phyloP scores from a whole-genome alignment of 352 stramenopile genomes.

The Phytophthora fragariae region DNA sequence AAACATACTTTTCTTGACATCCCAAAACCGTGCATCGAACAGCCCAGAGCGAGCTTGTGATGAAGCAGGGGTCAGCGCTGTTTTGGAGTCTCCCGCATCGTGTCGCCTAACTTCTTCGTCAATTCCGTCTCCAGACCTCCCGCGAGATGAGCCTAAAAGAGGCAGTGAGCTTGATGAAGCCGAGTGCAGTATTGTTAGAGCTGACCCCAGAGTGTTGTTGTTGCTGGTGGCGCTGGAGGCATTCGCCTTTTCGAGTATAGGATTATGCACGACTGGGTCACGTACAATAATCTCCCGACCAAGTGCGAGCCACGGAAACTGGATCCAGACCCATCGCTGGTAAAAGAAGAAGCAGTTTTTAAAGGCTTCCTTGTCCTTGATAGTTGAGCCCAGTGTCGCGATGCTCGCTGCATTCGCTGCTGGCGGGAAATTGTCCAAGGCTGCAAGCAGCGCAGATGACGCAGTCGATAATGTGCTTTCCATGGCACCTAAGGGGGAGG shows the following conservation, averaged over 20 bases:
- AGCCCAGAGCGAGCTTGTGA: slow-evolving; percentile 33
- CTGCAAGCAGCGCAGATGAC: slow-evolving; percentile 35
- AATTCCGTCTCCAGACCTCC: slow-evolving; percentile 16
- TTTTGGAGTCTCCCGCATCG: slow-evolving; percentile 3
- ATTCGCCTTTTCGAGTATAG: slow-evolving; percentile 41
- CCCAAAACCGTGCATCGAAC: slow-evolving; percentile 74
- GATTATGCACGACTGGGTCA: slow-evolving; percentile 51
- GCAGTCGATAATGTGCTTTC: slow-evolving; percentile 29
- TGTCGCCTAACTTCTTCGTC: slow-evolving; percentile 37
- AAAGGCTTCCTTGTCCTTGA: slow-evolving; percentile 54
- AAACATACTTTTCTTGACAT: slow-evolving; percentile 78
- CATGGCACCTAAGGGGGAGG: slow-evolving; percentile 21
- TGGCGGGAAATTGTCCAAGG: slow-evolving; percentile 42
- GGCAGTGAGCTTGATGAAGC: slow-evolving; percentile 21
- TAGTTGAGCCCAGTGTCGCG: slow-evolving; percentile 8
- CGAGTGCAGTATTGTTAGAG: slow-evolving; percentile 5
- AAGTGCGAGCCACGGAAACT: slow-evolving; percentile 93
- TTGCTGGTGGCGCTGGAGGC: neutral
- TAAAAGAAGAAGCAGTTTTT: slow-evolving; percentile 90
- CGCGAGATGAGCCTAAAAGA: slow-evolving; percentile 19
- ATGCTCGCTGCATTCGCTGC: slow-evolving; percentile 24
- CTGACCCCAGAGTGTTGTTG: neutral
- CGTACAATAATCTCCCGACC: slow-evolving; percentile 67
- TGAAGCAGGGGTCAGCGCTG: neutral
- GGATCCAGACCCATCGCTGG: slow-evolving; percentile 94